Evolutionary conservation across 805 yeast genomes (phyloP).

Genomic region (Zygosaccharomyces rouxii): DNA sequence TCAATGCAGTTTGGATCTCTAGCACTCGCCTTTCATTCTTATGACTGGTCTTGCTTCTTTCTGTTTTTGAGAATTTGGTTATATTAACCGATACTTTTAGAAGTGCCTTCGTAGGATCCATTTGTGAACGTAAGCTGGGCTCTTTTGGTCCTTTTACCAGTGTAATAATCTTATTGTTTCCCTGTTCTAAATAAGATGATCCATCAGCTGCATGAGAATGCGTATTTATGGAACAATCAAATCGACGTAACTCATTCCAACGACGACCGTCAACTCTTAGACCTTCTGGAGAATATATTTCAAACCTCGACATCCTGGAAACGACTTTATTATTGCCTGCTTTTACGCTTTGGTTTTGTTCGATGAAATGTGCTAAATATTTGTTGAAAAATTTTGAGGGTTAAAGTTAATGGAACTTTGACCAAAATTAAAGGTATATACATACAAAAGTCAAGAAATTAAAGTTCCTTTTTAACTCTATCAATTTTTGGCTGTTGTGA

Average conservation of each 20-base stretch:
- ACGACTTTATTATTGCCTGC: not conserved
- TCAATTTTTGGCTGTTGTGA: not conserved
- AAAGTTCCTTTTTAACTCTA: not conserved
- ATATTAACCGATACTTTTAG: constrained; percentile 62
- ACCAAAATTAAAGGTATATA: not conserved
- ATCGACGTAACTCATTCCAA: constrained; percentile 86
- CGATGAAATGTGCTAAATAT: not conserved
- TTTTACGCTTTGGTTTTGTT: not conserved
- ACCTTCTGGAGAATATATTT: constrained; percentile 93
- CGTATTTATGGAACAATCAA: constrained; percentile 77
- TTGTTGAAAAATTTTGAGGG: constrained; percentile 1
- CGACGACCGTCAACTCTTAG: constrained; percentile 89
- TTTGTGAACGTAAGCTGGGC: constrained; percentile 54
- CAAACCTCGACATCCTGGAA: constrained; percentile 57
- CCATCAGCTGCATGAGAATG: constrained; percentile 89
- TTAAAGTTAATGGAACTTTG: not conserved
- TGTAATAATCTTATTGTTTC: constrained; percentile 83
- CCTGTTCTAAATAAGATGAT: constrained; percentile 86
- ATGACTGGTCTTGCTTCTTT: constrained; percentile 58
- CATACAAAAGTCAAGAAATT: not conserved
- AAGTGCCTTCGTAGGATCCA: constrained; percentile 48
- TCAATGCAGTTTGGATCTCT: constrained; percentile 62
- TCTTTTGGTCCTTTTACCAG: constrained; percentile 88
- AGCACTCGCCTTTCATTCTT: constrained; percentile 66
- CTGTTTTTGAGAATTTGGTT: constrained; percentile 77